phyloP scores from a whole-genome alignment of 225 moss, liverwort and hornwort genomes.

The Anthoceros angustus region DNA sequence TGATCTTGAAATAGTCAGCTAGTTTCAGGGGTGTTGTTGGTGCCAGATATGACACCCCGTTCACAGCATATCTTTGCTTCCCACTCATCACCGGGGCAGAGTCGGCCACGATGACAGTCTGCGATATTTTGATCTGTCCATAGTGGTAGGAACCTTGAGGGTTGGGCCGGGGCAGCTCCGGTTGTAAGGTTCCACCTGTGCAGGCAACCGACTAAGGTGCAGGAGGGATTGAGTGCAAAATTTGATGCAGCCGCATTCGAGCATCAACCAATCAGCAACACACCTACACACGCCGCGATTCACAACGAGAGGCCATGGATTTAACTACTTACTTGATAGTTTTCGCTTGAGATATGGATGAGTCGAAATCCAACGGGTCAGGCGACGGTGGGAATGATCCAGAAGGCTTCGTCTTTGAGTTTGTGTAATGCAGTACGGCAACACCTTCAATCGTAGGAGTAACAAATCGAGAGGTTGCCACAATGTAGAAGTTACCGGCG shows the following conservation, averaged over 20 bases:
- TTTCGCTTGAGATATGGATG: constrained; percentile 29
- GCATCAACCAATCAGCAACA: too few species aligned
- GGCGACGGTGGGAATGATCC: constrained; percentile 18
- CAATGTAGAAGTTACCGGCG: constrained; percentile 23
- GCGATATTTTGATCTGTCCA: constrained; percentile 19
- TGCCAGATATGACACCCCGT: constrained; percentile 20
- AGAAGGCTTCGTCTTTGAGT: constrained; percentile 7
- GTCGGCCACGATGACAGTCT: constrained; percentile 24
- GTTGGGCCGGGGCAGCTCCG: constrained; percentile 25
- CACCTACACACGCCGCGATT: too few species aligned
- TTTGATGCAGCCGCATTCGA: too few species aligned
- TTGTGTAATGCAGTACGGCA: constrained; percentile 29
- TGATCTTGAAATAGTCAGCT: constrained; percentile 29
- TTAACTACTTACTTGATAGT: constrained; percentile 35
- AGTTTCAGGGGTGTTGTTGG: constrained; percentile 26
- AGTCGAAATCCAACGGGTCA: constrained; percentile 14
- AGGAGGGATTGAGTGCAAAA: too few species aligned
- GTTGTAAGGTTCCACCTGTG: constrained; percentile 30
- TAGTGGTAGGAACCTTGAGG: constrained; percentile 40
- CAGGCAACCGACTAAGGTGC: too few species aligned
- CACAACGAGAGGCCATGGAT: too few species aligned
- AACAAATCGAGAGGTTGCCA: constrained; percentile 28
- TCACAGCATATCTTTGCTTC: constrained; percentile 25
- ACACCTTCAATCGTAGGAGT: constrained; percentile 16
- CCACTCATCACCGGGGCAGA: constrained; percentile 10